phyloP scores from a whole-genome alignment of 75 land plant genomes.

The Pinus tabuliformis region DNA sequence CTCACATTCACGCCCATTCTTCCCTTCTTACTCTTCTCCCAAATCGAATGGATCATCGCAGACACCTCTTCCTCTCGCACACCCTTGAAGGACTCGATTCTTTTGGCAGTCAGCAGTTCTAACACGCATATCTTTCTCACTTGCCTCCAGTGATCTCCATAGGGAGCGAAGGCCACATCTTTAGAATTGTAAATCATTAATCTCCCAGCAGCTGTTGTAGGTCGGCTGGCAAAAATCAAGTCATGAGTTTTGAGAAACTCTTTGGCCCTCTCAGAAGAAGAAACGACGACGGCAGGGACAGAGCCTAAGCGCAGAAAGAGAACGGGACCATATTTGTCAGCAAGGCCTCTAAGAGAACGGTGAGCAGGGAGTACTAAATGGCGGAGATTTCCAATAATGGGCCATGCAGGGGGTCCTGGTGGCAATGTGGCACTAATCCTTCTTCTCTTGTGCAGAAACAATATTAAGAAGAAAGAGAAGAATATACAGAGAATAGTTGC shows the following conservation, averaged over 20 bases:
- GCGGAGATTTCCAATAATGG: constrained; percentile 14
- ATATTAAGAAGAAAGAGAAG: too few relatives aligned
- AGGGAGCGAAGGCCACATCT: constrained; percentile 31
- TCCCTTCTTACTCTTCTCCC: background rate
- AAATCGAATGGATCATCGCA: background rate
- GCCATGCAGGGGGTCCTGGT: constrained; percentile 15
- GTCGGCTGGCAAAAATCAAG: constrained; percentile 27
- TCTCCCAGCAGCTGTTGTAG: constrained; percentile 17
- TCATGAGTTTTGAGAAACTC: constrained; percentile 31
- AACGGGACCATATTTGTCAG: constrained; percentile 8
- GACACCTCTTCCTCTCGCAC: constrained; percentile 23
- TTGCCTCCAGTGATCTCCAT: constrained; percentile 39
- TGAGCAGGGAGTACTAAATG: background rate
- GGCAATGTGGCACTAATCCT: background rate
- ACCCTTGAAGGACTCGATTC: background rate
- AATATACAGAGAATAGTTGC: too few relatives aligned
- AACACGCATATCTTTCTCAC: constrained; percentile 28
- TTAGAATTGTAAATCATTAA: constrained; percentile 20
- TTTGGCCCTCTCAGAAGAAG: constrained; percentile 33
- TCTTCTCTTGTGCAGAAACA: too few relatives aligned
- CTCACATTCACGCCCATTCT: background rate
- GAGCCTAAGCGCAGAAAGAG: constrained; percentile 10
- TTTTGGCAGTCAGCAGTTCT: constrained; percentile 29
- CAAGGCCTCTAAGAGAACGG: background rate
- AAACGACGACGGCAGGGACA: constrained; percentile 13